Evolutionary conservation across 192 early-diverging fungal species (phyloP), one percentile per base, ranked within the genome.

Genomic region (Haplosporangium gracile): DNA sequence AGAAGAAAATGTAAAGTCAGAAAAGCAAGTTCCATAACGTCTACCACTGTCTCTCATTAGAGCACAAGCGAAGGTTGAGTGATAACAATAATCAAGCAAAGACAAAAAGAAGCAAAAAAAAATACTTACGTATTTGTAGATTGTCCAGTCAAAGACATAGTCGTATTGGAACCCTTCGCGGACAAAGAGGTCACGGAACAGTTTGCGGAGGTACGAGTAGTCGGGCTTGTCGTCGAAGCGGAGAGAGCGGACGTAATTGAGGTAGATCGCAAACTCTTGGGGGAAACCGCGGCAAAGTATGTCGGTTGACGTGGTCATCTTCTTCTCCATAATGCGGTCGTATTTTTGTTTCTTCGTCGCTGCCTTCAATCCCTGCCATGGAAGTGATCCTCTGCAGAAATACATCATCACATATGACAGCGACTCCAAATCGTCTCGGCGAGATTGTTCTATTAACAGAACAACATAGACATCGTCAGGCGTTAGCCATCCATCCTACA

Each of bases 151-250:
- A 91, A 97, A 97, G 57, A 96, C 93, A 90, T 97, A 95, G 88
- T 97, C 96, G 79, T 96, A 95, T 82, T 96, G 93, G 88, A 92
- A 95, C 43, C 95, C 95, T 84, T 95, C 93, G 69, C 95, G 92
- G 36, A 95, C 91, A 92, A 96, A 96, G 65, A 98, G 85, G 73
- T 96, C 95, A 71, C 93, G 91, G 91, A 98, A 97, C 38, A 98
- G 90, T 60, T 95, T 94, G 81, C 95, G 93, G n/a, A 98, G 90
- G 81, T 96, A 98, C 38, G 91, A 91, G 88, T 98, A 98, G 81
- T 98, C 97, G 29, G 97, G 97, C 85, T 96, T 96, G 77, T 97
- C 96, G 82, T 98, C 97, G 85, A 98, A 98, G 18, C 96, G 92
- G 80, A 97, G 89, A 16, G 91, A 93, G 55, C 96, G 94, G 70